Base-by-base conservation (phyloP, 805 yeast genomes). In the Scheffersomyces amazonensis region DNA sequence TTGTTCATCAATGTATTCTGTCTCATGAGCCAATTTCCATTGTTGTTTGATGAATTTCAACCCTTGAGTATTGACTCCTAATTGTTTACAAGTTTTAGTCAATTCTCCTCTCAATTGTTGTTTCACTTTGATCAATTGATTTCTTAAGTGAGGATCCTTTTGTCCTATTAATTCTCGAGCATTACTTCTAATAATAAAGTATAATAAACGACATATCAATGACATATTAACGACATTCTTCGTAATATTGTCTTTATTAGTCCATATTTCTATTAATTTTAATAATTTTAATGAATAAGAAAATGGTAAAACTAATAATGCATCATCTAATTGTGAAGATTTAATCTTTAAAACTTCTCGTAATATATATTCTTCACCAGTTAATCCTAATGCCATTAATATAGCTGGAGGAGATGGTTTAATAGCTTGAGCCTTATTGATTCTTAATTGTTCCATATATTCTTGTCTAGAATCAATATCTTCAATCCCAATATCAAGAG, bases 251-350 rank as follows among this genome's bases (percentile, higher is more conserved):
- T 66, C 66, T 36, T 67, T 60, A 38, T 56, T 54, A 27, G 93
- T 78, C 87, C 96, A 90, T 20, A 78, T 71, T 46, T 80, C 83
- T 37, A 93, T 78, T 50, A 89, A 85, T 48, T 72, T 73, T 45
- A 93, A 71, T 35, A 93, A 71, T 47, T 77, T 78, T 39, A 81
- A 57, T 2, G 90, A 82, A 60, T 82, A 84, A 9, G 95, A 87
- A 53, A 91, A 90, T 22, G 99, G 96, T 37, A 93, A 69, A 1
- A 93, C 95, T 33, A 93, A 64, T 39, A 93, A 71, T 1, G 98
- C 96, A 62, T 93, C 99, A 52, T 91, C 96, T 24, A 93, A 65
- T 52, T 91, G 96, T 0, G 95, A 76, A 0, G 96, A 78, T 50
- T 76, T 83, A 57, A 93, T 87, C 52, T 80, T 80, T 25, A 68